A percentile compares a stretch with the other conserved stretches of the same genome.
These are phyloP conservation scores for Neostapfia colusana DNA, from an alignment of 176 grass and related monocot genomes.

Conservation along the genomic window DNA sequence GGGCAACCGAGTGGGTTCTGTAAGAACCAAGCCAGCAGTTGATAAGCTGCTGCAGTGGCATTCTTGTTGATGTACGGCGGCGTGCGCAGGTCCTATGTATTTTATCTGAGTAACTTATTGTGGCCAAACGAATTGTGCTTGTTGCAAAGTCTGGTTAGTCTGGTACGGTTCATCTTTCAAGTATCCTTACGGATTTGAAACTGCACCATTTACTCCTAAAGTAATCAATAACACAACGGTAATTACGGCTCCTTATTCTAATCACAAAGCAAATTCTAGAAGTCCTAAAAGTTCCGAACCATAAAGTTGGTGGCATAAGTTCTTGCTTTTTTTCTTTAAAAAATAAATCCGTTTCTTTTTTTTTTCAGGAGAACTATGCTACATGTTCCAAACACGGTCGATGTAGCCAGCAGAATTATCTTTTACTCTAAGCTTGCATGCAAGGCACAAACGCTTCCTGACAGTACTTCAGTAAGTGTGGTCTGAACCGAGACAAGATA, in stretches of 20 bases:
- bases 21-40: constrained; percentile 34
- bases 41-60: constrained; percentile 38
- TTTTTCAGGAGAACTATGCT: background rate
- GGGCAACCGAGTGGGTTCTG: constrained; percentile 34
- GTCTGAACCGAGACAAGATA: background rate
- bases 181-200: background rate
- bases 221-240: too few species aligned
- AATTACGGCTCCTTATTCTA: constrained; percentile 13
- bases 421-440: background rate
- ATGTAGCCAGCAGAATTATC: background rate
- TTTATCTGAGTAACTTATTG: constrained; percentile 46
- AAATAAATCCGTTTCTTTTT: too few species aligned
- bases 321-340: too few species aligned
- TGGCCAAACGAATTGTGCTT: constrained; percentile 5
- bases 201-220: too few species aligned
- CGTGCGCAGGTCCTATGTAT: constrained; percentile 30
- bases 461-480: background rate
- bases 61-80: constrained; percentile 32
- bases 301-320: too few species aligned
- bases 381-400: background rate
- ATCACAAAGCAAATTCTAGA: background rate
- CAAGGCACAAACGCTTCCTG: background rate
- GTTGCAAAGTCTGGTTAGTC: constrained; percentile 1
- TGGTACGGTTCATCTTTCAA: background rate
- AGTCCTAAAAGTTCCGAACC: too few species aligned